These are phyloP conservation scores for Dissophora globulifera DNA, from an alignment of 192 early-diverging fungal species.

Conservation along the genomic window DNA sequence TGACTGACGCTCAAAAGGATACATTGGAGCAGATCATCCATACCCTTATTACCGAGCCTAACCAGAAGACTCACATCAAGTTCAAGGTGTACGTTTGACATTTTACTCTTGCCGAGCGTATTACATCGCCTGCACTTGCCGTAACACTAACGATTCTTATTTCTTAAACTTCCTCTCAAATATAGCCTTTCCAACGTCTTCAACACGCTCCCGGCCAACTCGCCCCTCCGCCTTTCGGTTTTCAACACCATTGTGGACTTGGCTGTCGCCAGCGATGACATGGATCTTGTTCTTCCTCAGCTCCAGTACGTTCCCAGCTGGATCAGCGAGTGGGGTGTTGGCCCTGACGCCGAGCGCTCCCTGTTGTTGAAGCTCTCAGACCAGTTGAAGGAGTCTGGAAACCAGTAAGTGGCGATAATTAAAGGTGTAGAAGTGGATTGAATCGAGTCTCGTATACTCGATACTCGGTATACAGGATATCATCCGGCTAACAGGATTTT, in stretches of 20 bases:
- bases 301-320: conserved; percentile 71
- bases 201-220: conserved; percentile 74
- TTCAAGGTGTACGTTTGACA: conserved; percentile 67
- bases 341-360: conserved; percentile 63
- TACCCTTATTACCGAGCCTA: conserved; percentile 58
- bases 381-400: conserved; percentile 66
- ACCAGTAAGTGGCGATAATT: conserved; percentile 59
- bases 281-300: conserved; percentile 73
- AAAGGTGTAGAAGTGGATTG: too few species aligned
- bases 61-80: conserved; percentile 65
- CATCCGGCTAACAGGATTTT: too few species aligned
- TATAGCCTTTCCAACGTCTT: conserved; percentile 84
- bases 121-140: too few species aligned
- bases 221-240: conserved; percentile 69
- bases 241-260: conserved; percentile 81
- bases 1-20: conserved; percentile 56
- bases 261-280: conserved; percentile 74
- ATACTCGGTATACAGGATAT: too few species aligned
- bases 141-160: background rate
- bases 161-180: background rate
- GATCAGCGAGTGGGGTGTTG: conserved; percentile 76
- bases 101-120: background rate
- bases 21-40: conserved; percentile 58
- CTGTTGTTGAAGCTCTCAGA: conserved; percentile 74
- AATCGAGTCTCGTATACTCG: too few species aligned